Base-by-base conservation (phyloP, 148 eudicot species). In the Silene conica region DNA sequence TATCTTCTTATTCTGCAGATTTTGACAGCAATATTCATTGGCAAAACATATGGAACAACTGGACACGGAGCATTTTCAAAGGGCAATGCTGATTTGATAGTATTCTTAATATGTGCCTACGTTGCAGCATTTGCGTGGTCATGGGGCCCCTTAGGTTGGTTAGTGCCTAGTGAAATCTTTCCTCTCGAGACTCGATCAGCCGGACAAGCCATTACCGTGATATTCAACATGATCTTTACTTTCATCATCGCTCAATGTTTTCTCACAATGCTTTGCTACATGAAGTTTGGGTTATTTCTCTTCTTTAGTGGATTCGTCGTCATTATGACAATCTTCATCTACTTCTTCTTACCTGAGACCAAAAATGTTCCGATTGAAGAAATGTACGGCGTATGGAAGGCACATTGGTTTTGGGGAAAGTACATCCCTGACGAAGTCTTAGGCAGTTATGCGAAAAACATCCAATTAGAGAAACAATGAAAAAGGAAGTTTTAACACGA, bases 91-190 rank as follows among this genome's bases (percentile, higher is more conserved):
- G 60, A 69, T 1, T 34, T 81, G 14, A 80, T 84, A n/a, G 80
- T 84, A n/a, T 56, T 81, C 63, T 55, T 84, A 66, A 73, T 84
- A 0, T 84, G 87, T 50, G 64, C 70, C 4, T 84, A 78, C 6
- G 86, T 84, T 1, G 76, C 86, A 0, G 82, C 80, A 0, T 84
- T 81, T 45, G 86, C 86, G 10, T 84, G 87, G 87, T 84, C 87
- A 41, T 84, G 87, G 87, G 87, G 87, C 2, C 82, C 87, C 0
- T 64, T 84, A 14, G 87, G 83, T 1, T 79, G 78, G 83, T 46
- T 80, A 31, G 80, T 83, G 9, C 83, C 85, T 6, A 73, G 80
- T 73, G 85, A 83, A 56, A 83, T 83, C 14, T 83, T 83, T 63
- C 85, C 85, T 0, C 82, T 83, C 11, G 84, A 84, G 70, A 84